Percentiles rank a stretch among this genome's conserved stretches.
Evolutionary conservation across 345 rosid genomes (phyloP).

Genomic region (Toxicodendron radicans): DNA sequence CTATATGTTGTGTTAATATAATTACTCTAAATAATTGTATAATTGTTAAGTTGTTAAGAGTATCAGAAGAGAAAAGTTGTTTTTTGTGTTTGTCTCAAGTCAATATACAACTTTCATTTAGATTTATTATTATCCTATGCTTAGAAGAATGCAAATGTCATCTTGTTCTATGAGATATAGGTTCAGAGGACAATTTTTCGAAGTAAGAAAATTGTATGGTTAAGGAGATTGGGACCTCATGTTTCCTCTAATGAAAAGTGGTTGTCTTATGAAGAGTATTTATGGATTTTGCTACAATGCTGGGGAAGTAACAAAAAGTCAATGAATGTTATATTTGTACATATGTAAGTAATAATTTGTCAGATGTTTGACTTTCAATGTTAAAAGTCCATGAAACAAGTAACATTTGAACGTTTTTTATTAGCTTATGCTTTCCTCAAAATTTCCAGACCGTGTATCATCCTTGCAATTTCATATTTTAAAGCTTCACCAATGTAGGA

Average conservation of each 20-base stretch:
- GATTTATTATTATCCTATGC: background rate
- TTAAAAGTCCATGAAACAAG: background rate
- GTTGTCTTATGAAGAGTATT: background rate
- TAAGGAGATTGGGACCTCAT: background rate
- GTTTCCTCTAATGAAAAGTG: background rate
- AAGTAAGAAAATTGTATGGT: background rate
- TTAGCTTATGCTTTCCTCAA: background rate
- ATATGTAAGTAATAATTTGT: background rate
- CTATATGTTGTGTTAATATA: background rate
- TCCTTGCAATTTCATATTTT: background rate
- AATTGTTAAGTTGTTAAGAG: no score
- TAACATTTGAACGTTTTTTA: background rate
- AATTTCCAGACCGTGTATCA: background rate
- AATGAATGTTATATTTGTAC: no score
- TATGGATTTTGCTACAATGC: background rate
- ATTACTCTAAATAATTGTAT: background rate
- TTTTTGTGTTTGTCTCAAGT: background rate
- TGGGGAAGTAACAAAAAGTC: background rate
- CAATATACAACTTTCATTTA: background rate
- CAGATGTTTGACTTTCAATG: no score
- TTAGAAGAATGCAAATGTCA: background rate
- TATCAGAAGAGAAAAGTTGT: background rate
- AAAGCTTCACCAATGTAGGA: background rate
- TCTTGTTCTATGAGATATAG: background rate
- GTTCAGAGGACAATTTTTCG: background rate